phyloP scores from a whole-genome alignment of 306 rosid species.

The Sesbania bispinosa region DNA sequence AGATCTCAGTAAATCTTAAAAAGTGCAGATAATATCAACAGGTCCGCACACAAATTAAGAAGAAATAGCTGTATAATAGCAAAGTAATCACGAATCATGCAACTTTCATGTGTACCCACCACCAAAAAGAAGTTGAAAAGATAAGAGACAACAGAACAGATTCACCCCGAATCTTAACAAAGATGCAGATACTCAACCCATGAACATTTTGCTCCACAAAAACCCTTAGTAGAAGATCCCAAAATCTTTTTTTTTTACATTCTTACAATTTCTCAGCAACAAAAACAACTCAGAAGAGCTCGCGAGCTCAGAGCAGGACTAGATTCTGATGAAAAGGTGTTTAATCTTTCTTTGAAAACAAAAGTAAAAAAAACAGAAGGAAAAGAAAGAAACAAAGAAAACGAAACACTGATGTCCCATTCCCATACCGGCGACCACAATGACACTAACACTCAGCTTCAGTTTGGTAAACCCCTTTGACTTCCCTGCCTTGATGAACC shows the following conservation, averaged over 20 bases:
- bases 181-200: constrained; percentile 13
- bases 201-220: background rate
- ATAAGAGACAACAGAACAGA: background rate
- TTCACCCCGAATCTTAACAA: constrained; percentile 10
- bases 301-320: background rate
- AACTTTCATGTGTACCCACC: background rate
- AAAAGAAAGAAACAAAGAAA: too few species aligned
- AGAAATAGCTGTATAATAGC: background rate
- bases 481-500: constrained; percentile 23
- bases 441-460: constrained; percentile 1
- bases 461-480: constrained; percentile 30
- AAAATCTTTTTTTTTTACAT: background rate
- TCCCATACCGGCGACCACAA: constrained; percentile 12
- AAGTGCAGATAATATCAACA: background rate
- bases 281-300: constrained; percentile 15
- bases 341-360: background rate
- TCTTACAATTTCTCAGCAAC: constrained; percentile 15
- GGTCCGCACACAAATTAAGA: background rate
- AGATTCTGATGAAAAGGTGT: background rate
- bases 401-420: background rate
- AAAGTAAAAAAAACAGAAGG: background rate
- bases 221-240: constrained; percentile 28
- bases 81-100: background rate
- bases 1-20: background rate
- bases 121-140: background rate